Base-by-base conservation (phyloP, 2,329 filamentous ascomycete genomes). In the Aspergillus arachidicola region DNA sequence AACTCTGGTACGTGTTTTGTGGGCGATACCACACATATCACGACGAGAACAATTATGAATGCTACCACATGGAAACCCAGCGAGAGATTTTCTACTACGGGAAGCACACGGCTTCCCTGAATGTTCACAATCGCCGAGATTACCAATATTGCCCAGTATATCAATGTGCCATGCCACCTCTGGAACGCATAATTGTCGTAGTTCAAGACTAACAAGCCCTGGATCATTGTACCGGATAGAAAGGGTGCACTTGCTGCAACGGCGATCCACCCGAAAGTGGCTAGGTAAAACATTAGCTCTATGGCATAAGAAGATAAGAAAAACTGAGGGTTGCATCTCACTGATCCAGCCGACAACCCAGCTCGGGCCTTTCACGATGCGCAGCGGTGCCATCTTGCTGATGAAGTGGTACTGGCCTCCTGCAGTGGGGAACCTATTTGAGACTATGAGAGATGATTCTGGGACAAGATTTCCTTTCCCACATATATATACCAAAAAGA, bases 161-260 rank as follows among this genome's bases (percentile, higher is more conserved):
- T 43, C 14, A 65, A 16, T 0, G 64, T 61, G 7, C 48, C 50
- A 11, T 85, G 83, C 82, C 81, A 86, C 28, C 74, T 65, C 59
- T 81, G 48, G 0, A 76, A 73, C 1, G 69, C 64, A 60, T 84
- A 84, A 9, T 64, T 65, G 0, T 78, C 75, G 55, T 80, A 70
- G 63, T 80, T 80, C 16, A 83, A 60, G 16, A 77, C 72, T 14
- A 81, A 65, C 1, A 84, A 73, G 0, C 80, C 80, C 65, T 84
- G 79, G 21, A 84, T 80, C 43, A 83, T 75, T 4, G 79, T 81
- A 4, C 78, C 80, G 0, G 79, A 73, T 4, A 85, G 72, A 53
- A 81, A 83, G 0, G 79, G 75, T 1, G 75, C 74, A 2, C 75
- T 76, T 0, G 81, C 79, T 19, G 63, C 51, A 16, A 65, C 59